Evolutionary conservation across 129 eudicot genomes (phyloP).

Genomic region (Solidago caesia): DNA sequence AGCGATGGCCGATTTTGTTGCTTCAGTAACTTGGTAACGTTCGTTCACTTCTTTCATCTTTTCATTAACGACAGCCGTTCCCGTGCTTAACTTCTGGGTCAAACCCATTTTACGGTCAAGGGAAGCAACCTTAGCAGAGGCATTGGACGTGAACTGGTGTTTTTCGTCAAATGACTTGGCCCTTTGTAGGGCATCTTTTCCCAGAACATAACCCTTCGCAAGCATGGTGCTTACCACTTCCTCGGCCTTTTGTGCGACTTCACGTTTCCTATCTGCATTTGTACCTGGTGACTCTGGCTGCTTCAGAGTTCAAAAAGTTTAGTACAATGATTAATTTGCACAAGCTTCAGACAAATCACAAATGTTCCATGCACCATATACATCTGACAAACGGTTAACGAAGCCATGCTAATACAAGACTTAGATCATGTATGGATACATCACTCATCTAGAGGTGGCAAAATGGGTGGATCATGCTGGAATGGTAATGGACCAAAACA

Average conservation of each 20-base stretch:
- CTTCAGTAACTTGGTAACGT: constrained; percentile 61
- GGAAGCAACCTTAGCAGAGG: constrained; percentile 59
- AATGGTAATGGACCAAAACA: too few relatives aligned
- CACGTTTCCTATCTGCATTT: constrained; percentile 6
- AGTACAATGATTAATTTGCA: neutral
- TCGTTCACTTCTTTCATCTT: constrained; percentile 58
- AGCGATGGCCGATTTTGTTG: constrained; percentile 51
- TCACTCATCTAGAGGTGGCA: neutral
- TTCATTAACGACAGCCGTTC: constrained; percentile 54
- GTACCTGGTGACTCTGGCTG: constrained; percentile 27
- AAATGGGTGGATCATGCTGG: neutral
- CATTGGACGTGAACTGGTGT: constrained; percentile 53
- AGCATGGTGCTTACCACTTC: constrained; percentile 83
- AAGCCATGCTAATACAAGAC: neutral
- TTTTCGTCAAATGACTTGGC: constrained; percentile 64
- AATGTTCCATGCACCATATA: neutral
- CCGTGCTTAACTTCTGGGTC: constrained; percentile 51
- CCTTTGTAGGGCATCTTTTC: constrained; percentile 63
- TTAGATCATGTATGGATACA: neutral
- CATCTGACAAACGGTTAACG: neutral
- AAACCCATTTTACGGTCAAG: constrained; percentile 58
- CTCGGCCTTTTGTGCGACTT: constrained; percentile 58
- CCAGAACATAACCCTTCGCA: constrained; percentile 69
- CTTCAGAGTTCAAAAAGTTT: constrained; percentile 18
- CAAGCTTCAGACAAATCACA: too few relatives aligned